phyloP scores from a whole-genome alignment of 257 asterid species.

The Salvia splendens region DNA sequence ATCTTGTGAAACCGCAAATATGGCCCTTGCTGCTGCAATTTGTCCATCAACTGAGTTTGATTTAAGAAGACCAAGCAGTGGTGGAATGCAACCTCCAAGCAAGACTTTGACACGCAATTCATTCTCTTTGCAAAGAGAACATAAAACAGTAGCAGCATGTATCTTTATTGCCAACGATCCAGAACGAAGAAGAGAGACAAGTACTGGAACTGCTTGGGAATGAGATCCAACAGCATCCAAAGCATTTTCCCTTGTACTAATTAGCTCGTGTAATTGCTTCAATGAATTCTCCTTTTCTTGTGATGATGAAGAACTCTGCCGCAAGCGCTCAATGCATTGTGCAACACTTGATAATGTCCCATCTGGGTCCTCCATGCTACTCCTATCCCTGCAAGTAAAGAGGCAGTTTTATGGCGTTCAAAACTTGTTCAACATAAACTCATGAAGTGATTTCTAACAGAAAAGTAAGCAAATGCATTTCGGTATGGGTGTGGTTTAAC shows the following conservation, averaged over 20 bases:
- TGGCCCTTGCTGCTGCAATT: constrained; percentile 91
- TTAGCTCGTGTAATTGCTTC: constrained; percentile 78
- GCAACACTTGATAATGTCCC: constrained; percentile 99
- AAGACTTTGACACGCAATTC: constrained; percentile 89
- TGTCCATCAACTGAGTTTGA: constrained; percentile 89
- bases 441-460: constrained; percentile 1
- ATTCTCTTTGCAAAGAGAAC: constrained; percentile 93
- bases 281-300: constrained; percentile 80
- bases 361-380: constrained; percentile 97
- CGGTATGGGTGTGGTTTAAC: no score
- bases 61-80: constrained; percentile 93
- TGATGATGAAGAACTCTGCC: constrained; percentile 81
- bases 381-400: constrained; percentile 69
- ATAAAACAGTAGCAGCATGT: constrained; percentile 85
- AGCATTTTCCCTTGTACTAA: constrained; percentile 80
- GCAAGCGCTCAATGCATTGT: constrained; percentile 88
- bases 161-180: constrained; percentile 89
- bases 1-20: constrained; percentile 93
- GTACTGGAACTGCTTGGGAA: constrained; percentile 99
- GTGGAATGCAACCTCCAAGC: constrained; percentile 98
- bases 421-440: constrained; percentile 19
- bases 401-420: constrained; percentile 14
- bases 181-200: constrained; percentile 92
- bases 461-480: background rate
- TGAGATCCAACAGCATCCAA: constrained; percentile 97